Base-by-base conservation (phyloP, 2,329 filamentous ascomycete genomes). In the Metarhizium humberi region DNA sequence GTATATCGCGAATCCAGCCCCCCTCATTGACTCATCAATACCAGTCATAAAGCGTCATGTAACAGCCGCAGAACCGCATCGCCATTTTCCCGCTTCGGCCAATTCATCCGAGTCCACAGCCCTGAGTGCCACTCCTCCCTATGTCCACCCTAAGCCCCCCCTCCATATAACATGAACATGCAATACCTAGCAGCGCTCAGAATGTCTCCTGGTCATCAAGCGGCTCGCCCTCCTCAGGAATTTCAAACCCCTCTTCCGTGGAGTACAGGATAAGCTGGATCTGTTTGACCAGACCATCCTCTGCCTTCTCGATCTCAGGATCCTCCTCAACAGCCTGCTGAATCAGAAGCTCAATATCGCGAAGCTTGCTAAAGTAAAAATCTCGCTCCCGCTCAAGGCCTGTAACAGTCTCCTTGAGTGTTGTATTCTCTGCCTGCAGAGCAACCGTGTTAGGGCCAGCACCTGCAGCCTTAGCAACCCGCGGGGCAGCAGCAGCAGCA, bases 291-390 rank as follows among this genome's bases (percentile, higher is more conserved):
- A 99, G 78, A 16, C 90, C 87, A 59, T 91, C 88, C 65, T 96
- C 92, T 58, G 95, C 88, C 81, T 95, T 92, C 75, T 96, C 94
- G 52, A 97, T 75, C 74, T 95, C 87, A 0, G 92, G 92, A 62
- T 96, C 89, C 59, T 90, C 88, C 64, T 99, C 94, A 67, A 95
- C 87, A 11, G 92, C 91, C 66, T 90, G 88, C 76, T 99, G 94
- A 55, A 99, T 82, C 65, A 99, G 77, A 61, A 99, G 77, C 75
- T 99, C 94, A 64, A 99, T 99, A 69, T 99, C 94, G 57, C 94
- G 83, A 61, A 99, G 80, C 79, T 99, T 99, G 80, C 90, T 95
- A 74, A 99, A 99, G 79, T 99, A 99, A 71, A 99, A 99, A 71
- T 99, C 94, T 51, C 94, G 83, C 77, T 99, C 94, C 64, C 94